Evolutionary conservation across 1,284 basidiomycete genomes (phyloP).

Genomic region (Puccinia triticina): DNA sequence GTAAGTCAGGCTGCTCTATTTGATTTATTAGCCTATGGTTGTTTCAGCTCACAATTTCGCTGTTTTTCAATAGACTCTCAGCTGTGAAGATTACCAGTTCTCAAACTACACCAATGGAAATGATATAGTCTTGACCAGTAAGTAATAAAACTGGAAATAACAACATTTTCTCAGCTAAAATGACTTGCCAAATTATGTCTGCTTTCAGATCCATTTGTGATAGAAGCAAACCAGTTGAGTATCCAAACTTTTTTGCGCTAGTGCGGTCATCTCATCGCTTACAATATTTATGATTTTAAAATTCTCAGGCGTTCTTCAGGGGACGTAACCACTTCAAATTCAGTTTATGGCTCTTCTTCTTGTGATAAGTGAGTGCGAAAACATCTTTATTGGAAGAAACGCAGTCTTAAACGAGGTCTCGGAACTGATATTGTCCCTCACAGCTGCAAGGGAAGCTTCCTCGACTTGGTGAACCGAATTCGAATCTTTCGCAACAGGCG

Average conservation of each 20-base stretch:
- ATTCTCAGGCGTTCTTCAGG: not conserved
- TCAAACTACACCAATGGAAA: conserved; percentile 35
- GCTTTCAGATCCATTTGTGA: conserved; percentile 36
- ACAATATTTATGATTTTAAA: not conserved
- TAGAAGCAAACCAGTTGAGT: conserved; percentile 30
- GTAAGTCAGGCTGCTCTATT: not conserved
- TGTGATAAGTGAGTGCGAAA: conserved; percentile 38
- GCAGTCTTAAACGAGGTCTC: not conserved
- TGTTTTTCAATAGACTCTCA: conserved; percentile 24
- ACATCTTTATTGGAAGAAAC: not conserved
- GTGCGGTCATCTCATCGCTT: not conserved
- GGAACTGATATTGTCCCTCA: not conserved
- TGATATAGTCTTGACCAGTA: conserved; percentile 47
- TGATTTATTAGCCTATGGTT: not conserved
- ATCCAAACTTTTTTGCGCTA: not conserved
- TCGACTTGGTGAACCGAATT: conserved; percentile 41
- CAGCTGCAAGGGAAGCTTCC: conserved; percentile 44
- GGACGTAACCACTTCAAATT: not conserved
- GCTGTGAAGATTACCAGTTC: conserved; percentile 47
- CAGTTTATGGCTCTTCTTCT: conserved; percentile 23
- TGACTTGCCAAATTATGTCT: not conserved
- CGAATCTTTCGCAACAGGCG: conserved; percentile 27
- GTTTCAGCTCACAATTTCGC: not conserved
- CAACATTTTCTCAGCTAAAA: not conserved
- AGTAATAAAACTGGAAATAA: not conserved